phyloP scores from a whole-genome alignment of 2,329 filamentous ascomycete genomes.

The Chaetomium sp. region DNA sequence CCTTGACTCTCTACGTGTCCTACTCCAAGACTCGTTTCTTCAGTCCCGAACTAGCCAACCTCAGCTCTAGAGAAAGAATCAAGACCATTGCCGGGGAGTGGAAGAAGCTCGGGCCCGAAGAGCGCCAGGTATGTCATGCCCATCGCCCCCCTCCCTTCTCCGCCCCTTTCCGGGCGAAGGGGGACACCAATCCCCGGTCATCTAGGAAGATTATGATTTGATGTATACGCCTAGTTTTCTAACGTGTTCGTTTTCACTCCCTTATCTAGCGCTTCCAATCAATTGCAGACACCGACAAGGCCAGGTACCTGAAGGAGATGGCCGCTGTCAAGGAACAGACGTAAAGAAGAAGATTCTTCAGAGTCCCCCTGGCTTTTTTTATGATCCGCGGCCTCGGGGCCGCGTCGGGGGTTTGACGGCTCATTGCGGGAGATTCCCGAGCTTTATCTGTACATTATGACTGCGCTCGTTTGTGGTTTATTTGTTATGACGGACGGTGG shows the following conservation, averaged over 20 bases:
- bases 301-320: slow-evolving; percentile 6
- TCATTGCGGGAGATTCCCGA: too few relatives aligned
- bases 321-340: not conserved
- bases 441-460: not conserved
- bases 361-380: not conserved
- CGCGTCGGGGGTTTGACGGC: too few relatives aligned
- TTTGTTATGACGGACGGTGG: not conserved
- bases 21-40: slow-evolving; percentile 36
- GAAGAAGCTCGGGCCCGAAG: slow-evolving; percentile 35
- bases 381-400: not conserved
- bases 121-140: slow-evolving; percentile 35
- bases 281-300: not conserved
- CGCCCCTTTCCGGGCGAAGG: not conserved
- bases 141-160: not conserved
- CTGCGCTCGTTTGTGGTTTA: not conserved
- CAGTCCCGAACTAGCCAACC: slow-evolving; percentile 22
- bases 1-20: slow-evolving; percentile 28
- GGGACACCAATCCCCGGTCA: too few relatives aligned
- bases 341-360: not conserved
- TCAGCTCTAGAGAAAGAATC: not conserved
- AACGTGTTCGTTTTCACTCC: not conserved
- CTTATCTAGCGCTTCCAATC: slow-evolving; percentile 13
- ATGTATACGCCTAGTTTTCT: too few relatives aligned
- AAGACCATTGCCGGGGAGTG: slow-evolving; percentile 33
- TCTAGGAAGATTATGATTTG: too few relatives aligned